Evolutionary conservation across 345 rosid genomes (phyloP), one percentile per base, ranked within the genome.

Genomic region (Psidium guajava): DNA sequence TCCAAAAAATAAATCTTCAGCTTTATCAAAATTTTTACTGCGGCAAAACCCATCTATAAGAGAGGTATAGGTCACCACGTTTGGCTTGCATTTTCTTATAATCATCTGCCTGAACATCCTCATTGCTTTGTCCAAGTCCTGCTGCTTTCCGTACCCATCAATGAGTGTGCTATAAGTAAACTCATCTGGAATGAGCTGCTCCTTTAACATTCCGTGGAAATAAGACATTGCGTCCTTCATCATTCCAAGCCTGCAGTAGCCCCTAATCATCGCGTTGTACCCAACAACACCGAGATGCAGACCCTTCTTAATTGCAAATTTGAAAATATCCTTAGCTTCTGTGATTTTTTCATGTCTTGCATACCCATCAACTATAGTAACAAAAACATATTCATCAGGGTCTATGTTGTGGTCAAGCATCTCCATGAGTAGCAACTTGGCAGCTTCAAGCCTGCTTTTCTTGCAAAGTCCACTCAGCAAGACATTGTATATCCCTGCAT

Each of bases 251-350:
- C 93, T 94, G 89, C 99, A 94, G 88, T 90, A 95, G 85, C 98
- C 97, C 90, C 94, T 97, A 81, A 97, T 95, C 99, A 95, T 91
- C 87, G 93, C 91, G 80, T 97, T 97, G 87, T 91, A 90, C 81
- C 91, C 97, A 74, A 95, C 97, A 15, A 90, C 89, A 88, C 91
- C 95, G 81, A 90, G 94, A 89, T 93, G 89, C 83, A 92, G 86
- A 83, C 94, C 92, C 86, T 94, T 91, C 82, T 85, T 91, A 75
- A 92, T 84, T 32, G 95, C 88, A 73, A 91, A 87, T 87, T 88
- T 86, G 77, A 93, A 94, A 83, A 96, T 85, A 54, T 88, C 89
- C 86, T 86, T 92, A 40, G 98, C 98, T 88, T 90, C 95, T 55
- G 90, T 88, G 82, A 97, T 87, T 59, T 95, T 87, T 28, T 91